Evolutionary conservation across 345 rosid species (phyloP), one percentile per base, ranked within the genome.

Genomic region (Draba incana): DNA sequence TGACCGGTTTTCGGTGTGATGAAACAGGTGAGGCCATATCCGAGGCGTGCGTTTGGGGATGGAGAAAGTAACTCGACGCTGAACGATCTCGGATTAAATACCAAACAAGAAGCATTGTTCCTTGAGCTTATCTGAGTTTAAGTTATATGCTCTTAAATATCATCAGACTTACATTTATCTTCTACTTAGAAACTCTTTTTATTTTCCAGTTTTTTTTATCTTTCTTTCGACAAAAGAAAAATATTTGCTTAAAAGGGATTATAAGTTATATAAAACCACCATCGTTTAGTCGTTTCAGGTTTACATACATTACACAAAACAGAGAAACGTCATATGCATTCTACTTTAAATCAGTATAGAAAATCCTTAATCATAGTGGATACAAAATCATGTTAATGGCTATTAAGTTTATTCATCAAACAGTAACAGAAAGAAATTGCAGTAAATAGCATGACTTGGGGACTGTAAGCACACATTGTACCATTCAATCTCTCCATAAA

Each of bases 81-180:
- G 72, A 88, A 67, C 10, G 98, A 95, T 76, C 94, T 89, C 33
- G 99, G 99, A 12, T 80, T 95, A 66, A 84, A 91, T 6, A 88
- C 86, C 85, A 95, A 89, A 78, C 99, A 89, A 69, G 99, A 95
- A 79, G 99, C 99, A 60, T 61, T 95, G 78, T 95, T 86, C 79
- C 90, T 95, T 72, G 99, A 95, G 85, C 80, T 80, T 69, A 81
- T 95, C 47, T 89, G 83, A 82, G 68, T 6, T 6, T 24, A 53
- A 37, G 55, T 54, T 64, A 6, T 4, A 35, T 30, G 37, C 14
- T 54, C 53, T 45, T 68, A 52, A 8, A 65, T 42, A 31, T 23
- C 43, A 31, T 23, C 43, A 71, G 25, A 27, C 27, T 45, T 64
- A 5, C 35, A 64, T 71, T 25, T 31, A 37, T 64, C 59, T 48